Base-by-base conservation (phyloP, 306 rosid genomes). In the Cicer judaicum region DNA sequence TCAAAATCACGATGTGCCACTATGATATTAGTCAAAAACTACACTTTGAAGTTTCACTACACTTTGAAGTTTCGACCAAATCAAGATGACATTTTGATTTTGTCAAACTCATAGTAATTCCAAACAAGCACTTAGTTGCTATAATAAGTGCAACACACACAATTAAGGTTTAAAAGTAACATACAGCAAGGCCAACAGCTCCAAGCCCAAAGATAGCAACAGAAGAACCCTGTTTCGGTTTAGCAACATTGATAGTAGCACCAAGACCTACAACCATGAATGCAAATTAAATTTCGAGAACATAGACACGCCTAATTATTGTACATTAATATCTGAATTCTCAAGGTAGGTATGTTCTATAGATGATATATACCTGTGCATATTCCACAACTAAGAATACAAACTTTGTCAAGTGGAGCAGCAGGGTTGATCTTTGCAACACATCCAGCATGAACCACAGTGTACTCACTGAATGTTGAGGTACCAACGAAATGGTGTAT, bases 341-440 rank as follows among this genome's bases (percentile, higher is more conserved):
- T 40, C 12, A 66, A 24, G 21, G 49, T 2, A 16, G 4, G 10
- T 48, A 60, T 38, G 7, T 42, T 79, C 7, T 1, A 5, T 5
- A 13, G 0, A 48, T 48, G 0, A 2, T 34, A 2, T 76, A 7
- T 57, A 89, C 98, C 98, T 78, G 97, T 93, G 86, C 94, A 87
- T 0, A 93, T 76, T 79, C 98, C 97, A 24, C 98, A 93, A 43
- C 98, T 94, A 69, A 94, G 97, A 38, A 94, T 1, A 60, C 97
- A 93, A 16, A 93, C 91, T 88, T 93, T 89, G 85, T 93, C 98
- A 7, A 93, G 94, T 11, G 98, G 98, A 0, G 97, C 97, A 9
- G 79, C 88, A 13, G 94, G 94, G 84, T 91, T 88, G 84, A 91
- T 73, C 89, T 93, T 93, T 19, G 89, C 97, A 55, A 89, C 83